Percentiles rank a stretch among this genome's conserved stretches.
These are phyloP conservation scores for Discostella pseudostelligera DNA, from an alignment of 108 stramenopile genomes.

Conservation along the genomic window DNA sequence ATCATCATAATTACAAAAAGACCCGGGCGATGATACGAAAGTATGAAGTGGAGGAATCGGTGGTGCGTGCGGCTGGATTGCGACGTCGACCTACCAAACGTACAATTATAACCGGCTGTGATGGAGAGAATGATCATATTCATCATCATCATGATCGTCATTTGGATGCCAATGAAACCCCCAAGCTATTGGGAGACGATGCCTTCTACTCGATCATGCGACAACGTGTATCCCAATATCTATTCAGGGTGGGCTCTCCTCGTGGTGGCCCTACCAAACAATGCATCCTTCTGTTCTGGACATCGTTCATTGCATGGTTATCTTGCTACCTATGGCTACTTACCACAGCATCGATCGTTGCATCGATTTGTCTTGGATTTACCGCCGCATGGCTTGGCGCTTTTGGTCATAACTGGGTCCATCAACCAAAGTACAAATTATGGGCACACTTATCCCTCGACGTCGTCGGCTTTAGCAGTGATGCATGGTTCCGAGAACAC, in stretches of 20 bases:
- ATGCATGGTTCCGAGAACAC: conserved; percentile 26
- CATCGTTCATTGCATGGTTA: conserved; percentile 13
- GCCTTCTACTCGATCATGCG: conserved; percentile 17
- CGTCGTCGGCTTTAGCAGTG: conserved; percentile 17
- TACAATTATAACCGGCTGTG: too few relatives aligned
- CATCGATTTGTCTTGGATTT: conserved; percentile 15
- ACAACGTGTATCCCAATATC: background rate
- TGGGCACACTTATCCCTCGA: conserved; percentile 18
- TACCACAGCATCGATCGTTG: background rate
- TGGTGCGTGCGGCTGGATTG: conserved; percentile 3
- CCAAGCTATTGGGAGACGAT: conserved; percentile 1
- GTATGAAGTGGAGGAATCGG: conserved; percentile 8
- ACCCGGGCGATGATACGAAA: conserved; percentile 15
- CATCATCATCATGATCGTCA: background rate
- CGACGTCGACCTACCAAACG: background rate
- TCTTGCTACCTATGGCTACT: conserved; percentile 2
- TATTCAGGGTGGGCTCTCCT: background rate
- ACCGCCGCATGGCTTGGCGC: conserved; percentile 21
- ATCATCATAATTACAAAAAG: conserved; percentile 14
- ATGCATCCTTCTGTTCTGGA: conserved; percentile 19
- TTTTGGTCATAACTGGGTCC: conserved; percentile 26
- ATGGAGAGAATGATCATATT: background rate
- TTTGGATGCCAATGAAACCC: background rate
- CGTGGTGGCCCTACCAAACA: conserved; percentile 9
- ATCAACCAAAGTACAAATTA: conserved; percentile 22